phyloP scores from a whole-genome alignment of 139 green algal species.

The Ettlia oleoabundans region DNA sequence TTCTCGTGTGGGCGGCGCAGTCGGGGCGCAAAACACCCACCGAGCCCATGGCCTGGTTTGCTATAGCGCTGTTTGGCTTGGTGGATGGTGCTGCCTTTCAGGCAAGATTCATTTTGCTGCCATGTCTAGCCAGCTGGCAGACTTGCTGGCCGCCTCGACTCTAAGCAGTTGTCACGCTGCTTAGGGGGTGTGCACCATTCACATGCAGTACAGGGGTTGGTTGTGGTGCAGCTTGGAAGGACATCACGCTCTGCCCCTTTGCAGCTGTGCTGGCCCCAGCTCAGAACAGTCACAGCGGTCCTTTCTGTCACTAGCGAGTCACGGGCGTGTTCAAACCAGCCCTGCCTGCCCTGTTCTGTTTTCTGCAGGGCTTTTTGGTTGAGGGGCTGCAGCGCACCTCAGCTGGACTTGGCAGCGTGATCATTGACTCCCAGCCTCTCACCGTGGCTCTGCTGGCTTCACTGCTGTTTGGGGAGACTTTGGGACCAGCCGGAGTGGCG shows the following conservation, averaged over 20 bases:
- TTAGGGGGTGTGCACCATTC: too few species aligned
- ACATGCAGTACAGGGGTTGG: too few species aligned
- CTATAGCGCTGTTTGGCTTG: slow-evolving; percentile 86
- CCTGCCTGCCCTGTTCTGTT: not conserved
- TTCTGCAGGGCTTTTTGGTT: slow-evolving; percentile 85
- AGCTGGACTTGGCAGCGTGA: slow-evolving; percentile 87
- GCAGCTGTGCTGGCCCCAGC: not conserved
- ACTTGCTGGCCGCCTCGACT: too few species aligned
- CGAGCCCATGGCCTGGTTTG: slow-evolving; percentile 76
- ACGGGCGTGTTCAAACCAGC: not conserved
- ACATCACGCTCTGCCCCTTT: not conserved
- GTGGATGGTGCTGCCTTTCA: slow-evolving; percentile 96
- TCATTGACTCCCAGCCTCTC: slow-evolving; percentile 98
- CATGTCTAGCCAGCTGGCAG: too few species aligned
- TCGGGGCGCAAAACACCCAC: slow-evolving; percentile 72
- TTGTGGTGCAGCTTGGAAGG: not conserved
- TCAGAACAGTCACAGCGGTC: not conserved
- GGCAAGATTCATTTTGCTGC: slow-evolving; percentile 48
- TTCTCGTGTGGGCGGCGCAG: slow-evolving; percentile 83
- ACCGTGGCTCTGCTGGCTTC: slow-evolving; percentile 93
- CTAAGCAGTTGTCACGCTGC: too few species aligned
- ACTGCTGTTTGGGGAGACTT: slow-evolving; percentile 90
- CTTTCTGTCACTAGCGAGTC: not conserved
- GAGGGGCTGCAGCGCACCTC: slow-evolving; percentile 87
- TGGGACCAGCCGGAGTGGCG: slow-evolving; percentile 54